Evolutionary conservation across 116 monocot species (phyloP), one percentile per base, ranked within the genome.

Genomic region (Phalaenopsis hybrid): DNA sequence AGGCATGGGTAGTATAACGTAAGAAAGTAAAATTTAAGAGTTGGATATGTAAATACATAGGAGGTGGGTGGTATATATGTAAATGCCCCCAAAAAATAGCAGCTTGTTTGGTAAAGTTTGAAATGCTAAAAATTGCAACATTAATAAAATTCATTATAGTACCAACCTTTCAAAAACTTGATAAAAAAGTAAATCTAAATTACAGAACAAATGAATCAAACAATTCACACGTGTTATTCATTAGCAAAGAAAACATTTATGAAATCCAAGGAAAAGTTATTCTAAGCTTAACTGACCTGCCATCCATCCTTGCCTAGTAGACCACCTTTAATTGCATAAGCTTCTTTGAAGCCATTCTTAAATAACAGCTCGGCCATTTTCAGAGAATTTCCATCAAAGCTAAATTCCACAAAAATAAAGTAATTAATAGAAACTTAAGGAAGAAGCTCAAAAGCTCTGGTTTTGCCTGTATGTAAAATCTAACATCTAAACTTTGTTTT

Each of bases 311-410:
- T 93, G 81, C 99, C 99, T 86, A 92, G 84, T 18, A 99, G 48
- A 8, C 99, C 99, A 80, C 90, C 93, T 88, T 92, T 93, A 76
- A 99, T 91, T 80, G 99, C 95, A 89, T 93, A 99, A 28, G 91
- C 93, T 81, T 93, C 99, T 80, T 95, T 95, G 80, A 99, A 99
- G 51, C 99, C 95, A 80, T 89, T 92, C 59, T 95, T 91, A 75
- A 84, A 82, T 41, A 99, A 80, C 8, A 95, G 81, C 78, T 95
- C 93, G 15, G 99, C 95, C 21, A 89, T 87, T 84, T 87, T 84
- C 33, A 99, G 78, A 76, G 99, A 99, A 82, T 88, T 86, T 84
- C 89, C 99, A 88, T 93, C 99, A 85, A 99, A 99, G 86, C 99
- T 99, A 91, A 90, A 90, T 89, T 95, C 79, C 90, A 90, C 84